Percentiles rank a stretch among this genome's conserved stretches.
Evolutionary conservation across 2,329 filamentous ascomycete genomes (phyloP).

Genomic region (Teratosphaeria nubilosa): DNA sequence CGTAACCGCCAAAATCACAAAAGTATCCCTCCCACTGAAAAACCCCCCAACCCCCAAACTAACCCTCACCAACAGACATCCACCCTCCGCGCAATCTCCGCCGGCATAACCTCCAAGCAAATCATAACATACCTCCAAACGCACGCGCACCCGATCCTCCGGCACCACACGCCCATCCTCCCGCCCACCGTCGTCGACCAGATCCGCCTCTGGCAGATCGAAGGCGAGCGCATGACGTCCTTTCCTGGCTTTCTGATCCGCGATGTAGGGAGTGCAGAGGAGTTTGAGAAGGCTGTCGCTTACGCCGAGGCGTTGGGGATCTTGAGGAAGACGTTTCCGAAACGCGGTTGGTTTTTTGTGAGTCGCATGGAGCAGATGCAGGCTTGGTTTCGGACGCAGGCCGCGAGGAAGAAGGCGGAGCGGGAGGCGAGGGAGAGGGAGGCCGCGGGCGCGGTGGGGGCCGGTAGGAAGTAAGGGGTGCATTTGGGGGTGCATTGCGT

Average conservation of each 20-base stretch:
- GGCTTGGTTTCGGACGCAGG: slow-evolving; percentile 59
- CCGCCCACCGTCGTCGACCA: slow-evolving; percentile 96
- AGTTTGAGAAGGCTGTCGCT: slow-evolving; percentile 59
- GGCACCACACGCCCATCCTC: slow-evolving; percentile 61
- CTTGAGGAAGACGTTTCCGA: slow-evolving; percentile 74
- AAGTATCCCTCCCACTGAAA: slow-evolving; percentile 26
- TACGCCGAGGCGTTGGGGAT: slow-evolving; percentile 89
- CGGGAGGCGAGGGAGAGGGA: slow-evolving; percentile 1
- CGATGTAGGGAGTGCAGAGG: slow-evolving; percentile 57
- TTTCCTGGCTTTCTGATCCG: slow-evolving; percentile 78
- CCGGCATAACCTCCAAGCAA: slow-evolving; percentile 89
- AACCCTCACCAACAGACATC: slow-evolving; percentile 41
- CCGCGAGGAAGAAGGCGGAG: slow-evolving; percentile 26
- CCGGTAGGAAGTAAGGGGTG: background rate
- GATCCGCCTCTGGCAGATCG: slow-evolving; percentile 93
- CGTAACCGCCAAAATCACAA: slow-evolving; percentile 82
- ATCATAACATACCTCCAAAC: slow-evolving; percentile 87
- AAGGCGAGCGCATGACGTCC: slow-evolving; percentile 86
- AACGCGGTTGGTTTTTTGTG: slow-evolving; percentile 78
- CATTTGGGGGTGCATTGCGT: background rate
- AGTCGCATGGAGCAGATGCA: slow-evolving; percentile 82
- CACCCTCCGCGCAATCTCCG: slow-evolving; percentile 73
- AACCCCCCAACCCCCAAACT: background rate
- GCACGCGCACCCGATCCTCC: slow-evolving; percentile 92
- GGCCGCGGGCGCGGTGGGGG: background rate